Base-by-base conservation (phyloP, 163 green algal genomes). In the Chlamydomonas reinhardtii region DNA sequence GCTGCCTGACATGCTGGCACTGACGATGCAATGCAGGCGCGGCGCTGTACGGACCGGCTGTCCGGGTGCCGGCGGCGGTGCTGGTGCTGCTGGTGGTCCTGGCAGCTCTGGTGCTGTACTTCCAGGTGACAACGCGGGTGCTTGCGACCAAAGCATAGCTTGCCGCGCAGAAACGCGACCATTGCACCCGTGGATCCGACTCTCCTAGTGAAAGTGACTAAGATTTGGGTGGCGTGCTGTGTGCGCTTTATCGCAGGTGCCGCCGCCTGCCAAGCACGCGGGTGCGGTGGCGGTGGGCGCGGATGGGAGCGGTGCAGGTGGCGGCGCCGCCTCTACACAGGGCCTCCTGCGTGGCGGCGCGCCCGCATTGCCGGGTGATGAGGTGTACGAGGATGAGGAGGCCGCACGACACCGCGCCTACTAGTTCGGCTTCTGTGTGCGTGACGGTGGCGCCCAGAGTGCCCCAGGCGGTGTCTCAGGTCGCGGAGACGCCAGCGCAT, bases 11-110 rank as follows among this genome's bases (percentile, higher is more conserved):
- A n/a, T n/a, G n/a, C n/a, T n/a, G n/a, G n/a, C n/a, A n/a, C n/a
- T n/a, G n/a, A n/a, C n/a, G n/a, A n/a, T n/a, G n/a, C n/a, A n/a
- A 56, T 56, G 37, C 84, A 92, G 68, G 83, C 71, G 31, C 25
- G 25, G 74, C 71, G 62, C 61, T 94, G 64, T 82, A 74, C 52
- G 76, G 76, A 2, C 66, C 62, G 0, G 54, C 89, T 5, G 83
- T 96, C 54, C 70, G 70, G 14, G 56, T 96, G 15, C 93, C 94
- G 4, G 94, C 92, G 0, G 17, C 73, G 3, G 72, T 94, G 19
- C 35, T 92, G 70, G 54, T 94, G 20, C 39, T 94, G 31, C 84
- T 96, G 71, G 75, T 85, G 68, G 81, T 91, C 24, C 88, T 89
- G 34, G 88, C 70, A 3, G 74, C 82, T 6, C 22, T 79, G 3